These are phyloP conservation scores for Catunica adiposa DNA, from an alignment of 2,329 filamentous ascomycete species.

Conservation along the genomic window DNA sequence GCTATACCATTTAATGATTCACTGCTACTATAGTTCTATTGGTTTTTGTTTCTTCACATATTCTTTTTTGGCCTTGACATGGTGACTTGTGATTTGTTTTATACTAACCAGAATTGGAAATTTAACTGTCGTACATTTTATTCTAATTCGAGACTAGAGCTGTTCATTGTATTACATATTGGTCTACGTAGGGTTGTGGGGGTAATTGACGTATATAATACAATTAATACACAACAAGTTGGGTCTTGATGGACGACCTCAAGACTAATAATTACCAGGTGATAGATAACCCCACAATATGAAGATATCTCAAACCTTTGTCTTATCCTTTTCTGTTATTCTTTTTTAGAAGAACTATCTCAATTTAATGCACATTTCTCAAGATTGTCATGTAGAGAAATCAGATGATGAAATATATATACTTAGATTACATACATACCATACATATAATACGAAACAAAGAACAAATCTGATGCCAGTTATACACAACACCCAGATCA, in stretches of 20 bases:
- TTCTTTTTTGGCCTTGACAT: neutral
- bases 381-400: too few species aligned
- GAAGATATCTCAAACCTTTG: neutral
- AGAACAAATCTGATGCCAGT: neutral
- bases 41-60: conserved; percentile 2
- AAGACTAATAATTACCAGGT: neutral
- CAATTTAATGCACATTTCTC: too few species aligned
- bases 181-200: too few species aligned
- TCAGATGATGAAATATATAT: too few species aligned
- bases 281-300: neutral
- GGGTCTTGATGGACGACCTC: neutral
- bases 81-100: neutral
- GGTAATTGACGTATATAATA: too few species aligned
- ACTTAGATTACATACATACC: too few species aligned
- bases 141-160: too few species aligned
- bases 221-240: too few species aligned
- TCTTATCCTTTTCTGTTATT: too few species aligned
- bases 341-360: too few species aligned
- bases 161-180: too few species aligned
- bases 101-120: neutral
- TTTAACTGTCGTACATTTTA: too few species aligned
- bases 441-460: neutral
- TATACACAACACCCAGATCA: neutral
- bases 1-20: conserved; percentile 1
- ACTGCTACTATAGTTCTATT: neutral